Base-by-base conservation (phyloP, 202 grass and related monocot genomes). In the Setaria viridis region DNA sequence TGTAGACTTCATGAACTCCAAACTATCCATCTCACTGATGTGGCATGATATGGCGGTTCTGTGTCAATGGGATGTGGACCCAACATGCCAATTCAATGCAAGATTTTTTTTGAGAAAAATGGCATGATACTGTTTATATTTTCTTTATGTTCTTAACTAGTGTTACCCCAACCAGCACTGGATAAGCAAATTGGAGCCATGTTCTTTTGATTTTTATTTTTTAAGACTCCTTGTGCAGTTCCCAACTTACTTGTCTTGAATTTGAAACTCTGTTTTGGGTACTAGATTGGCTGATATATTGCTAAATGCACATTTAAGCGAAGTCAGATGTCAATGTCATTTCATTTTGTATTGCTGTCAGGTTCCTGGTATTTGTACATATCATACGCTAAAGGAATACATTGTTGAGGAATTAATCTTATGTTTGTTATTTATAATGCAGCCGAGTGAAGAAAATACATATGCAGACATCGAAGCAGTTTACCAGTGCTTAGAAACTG, bases 391-490 rank as follows among this genome's bases (percentile, higher is more conserved):
- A 45, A 53, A 78, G 39, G 33, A 78, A 65, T 82, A 17, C 15
- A 58, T 32, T 68, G 60, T 78, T 29, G 73, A 73, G 71, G 32
- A 80, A 70, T 35, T 43, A 79, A 65, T 60, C 66, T 81, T 74
- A 79, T 82, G 67, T 66, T 81, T 84, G 19, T 84, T 77, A 66
- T 89, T 84, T 89, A 33, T 81, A 83, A 46, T 80, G 84, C 87
- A 95, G 92, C 94, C 97, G 34, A 93, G 92, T 77, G 97, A 99
- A 85, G 84, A 93, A 63, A 94, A 97, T 79, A 99, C 94, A 87
- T 99, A 99, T 87, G 97, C 94, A 80, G 97, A 99, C 81, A 97
- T 99, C 72, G 94, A 99, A 80, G 93, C 97, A 88, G 97, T 99
- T 55, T 99, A 99, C 80, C 88, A 99, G 46, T 99, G 97, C 82